Evolutionary conservation across 1,284 basidiomycete species (phyloP).

Genomic region (Heliocybe sulcata): DNA sequence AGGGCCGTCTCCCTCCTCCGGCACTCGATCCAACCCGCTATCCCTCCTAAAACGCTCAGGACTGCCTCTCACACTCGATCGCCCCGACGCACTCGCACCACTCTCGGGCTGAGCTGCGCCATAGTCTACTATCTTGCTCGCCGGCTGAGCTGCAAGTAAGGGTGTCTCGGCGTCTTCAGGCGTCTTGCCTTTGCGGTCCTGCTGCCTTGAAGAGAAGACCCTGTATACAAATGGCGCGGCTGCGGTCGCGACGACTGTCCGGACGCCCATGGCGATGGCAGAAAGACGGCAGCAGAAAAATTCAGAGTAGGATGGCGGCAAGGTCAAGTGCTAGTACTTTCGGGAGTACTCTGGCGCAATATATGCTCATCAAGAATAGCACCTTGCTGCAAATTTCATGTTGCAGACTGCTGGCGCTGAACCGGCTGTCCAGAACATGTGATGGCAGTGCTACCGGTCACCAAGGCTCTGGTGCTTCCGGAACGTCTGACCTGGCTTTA

Average conservation of each 20-base stretch:
- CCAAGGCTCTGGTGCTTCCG: neutral
- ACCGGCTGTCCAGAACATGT: too few species aligned
- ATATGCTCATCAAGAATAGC: neutral
- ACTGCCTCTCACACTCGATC: constrained; percentile 20
- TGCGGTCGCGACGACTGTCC: neutral
- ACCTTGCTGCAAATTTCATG: neutral
- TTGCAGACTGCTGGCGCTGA: neutral
- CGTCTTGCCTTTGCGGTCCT: neutral
- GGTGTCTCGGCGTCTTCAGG: neutral
- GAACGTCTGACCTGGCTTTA: neutral
- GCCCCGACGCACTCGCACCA: neutral
- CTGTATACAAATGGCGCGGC: neutral
- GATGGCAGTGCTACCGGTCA: neutral
- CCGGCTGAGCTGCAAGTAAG: too few species aligned
- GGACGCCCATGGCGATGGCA: neutral
- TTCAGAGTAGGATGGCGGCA: neutral
- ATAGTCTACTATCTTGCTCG: too few species aligned
- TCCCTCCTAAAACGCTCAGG: constrained; percentile 30
- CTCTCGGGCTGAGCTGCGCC: too few species aligned
- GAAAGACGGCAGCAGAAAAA: neutral
- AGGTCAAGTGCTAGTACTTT: neutral
- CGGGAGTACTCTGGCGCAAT: neutral
- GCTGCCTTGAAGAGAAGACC: neutral
- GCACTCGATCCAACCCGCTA: constrained; percentile 31
- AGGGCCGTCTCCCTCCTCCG: constrained; percentile 33